Evolutionary conservation across 2,329 filamentous ascomycete genomes (phyloP).

Genomic region (Tolypocladium guangdongense): DNA sequence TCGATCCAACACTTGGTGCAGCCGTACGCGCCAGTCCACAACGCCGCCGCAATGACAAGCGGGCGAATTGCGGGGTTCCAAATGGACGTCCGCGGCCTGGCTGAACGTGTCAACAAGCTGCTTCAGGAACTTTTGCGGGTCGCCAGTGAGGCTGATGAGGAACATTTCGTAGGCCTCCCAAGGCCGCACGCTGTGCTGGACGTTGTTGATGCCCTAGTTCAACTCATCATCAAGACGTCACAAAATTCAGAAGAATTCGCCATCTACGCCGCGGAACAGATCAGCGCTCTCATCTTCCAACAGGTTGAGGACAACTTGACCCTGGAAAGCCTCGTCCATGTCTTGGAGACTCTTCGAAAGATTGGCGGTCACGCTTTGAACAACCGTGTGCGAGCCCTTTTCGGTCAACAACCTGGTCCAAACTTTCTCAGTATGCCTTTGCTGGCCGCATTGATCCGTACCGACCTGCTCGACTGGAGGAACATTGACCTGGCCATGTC

Average conservation of each 20-base stretch:
- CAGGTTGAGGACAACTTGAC: constrained; percentile 43
- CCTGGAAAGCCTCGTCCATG: constrained; percentile 51
- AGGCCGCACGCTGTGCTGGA: constrained; percentile 50
- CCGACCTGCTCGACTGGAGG: constrained; percentile 51
- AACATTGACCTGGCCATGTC: constrained; percentile 62
- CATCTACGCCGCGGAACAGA: constrained; percentile 48
- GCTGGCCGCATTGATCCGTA: constrained; percentile 44
- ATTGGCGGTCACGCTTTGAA: constrained; percentile 44
- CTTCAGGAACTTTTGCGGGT: constrained; percentile 45
- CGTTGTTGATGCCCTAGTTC: constrained; percentile 49
- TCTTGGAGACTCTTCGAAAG: constrained; percentile 49
- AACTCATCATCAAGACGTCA: constrained; percentile 51
- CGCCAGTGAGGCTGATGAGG: constrained; percentile 41
- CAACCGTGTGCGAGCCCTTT: constrained; percentile 42
- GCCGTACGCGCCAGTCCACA: constrained; percentile 44
- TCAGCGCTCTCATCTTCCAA: constrained; percentile 45
- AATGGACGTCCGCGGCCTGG: constrained; percentile 40
- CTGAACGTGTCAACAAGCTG: constrained; percentile 46
- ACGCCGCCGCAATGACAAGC: constrained; percentile 29
- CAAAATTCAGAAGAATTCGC: constrained; percentile 51
- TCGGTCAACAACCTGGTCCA: constrained; percentile 45
- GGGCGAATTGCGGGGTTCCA: constrained; percentile 37
- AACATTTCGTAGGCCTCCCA: constrained; percentile 49
- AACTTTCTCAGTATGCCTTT: constrained; percentile 47
- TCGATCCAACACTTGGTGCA: constrained; percentile 43